Conservation (phyloP, 2,329 filamentous ascomycete species). For the Aureobasidium subglaciale region DNA sequence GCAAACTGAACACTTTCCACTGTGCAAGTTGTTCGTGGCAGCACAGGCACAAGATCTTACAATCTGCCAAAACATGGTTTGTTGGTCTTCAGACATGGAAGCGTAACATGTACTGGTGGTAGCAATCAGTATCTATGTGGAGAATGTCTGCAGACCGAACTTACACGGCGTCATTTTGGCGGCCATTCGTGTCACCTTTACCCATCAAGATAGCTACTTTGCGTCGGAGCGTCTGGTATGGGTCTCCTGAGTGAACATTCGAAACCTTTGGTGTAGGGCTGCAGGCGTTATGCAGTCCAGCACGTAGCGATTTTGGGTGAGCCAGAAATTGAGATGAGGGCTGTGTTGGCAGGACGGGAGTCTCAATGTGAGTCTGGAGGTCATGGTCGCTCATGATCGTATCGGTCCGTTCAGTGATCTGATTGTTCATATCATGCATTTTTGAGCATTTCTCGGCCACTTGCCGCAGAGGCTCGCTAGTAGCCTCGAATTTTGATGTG, state of each 20-base stretch:
- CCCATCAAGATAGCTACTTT: background rate
- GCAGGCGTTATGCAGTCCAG: background rate
- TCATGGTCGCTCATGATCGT: background rate
- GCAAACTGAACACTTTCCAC: conserved; percentile 7
- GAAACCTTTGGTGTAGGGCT: background rate
- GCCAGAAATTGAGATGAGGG: too few species aligned
- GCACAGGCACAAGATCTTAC: conserved; percentile 12
- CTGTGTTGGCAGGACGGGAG: background rate
- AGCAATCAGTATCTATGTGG: background rate
- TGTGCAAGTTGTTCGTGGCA: background rate
- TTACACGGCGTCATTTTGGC: background rate
- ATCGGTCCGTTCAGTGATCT: background rate
- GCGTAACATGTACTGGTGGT: conserved; percentile 20
- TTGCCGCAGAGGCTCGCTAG: background rate
- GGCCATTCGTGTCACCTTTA: background rate
- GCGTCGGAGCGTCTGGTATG: background rate
- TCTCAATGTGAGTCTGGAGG: background rate
- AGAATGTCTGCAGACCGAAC: background rate
- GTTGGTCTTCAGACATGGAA: conserved; percentile 16
- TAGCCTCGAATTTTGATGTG: background rate
- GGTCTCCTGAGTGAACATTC: background rate
- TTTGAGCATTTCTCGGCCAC: background rate
- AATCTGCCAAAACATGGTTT: conserved; percentile 10
- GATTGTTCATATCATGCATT: background rate
- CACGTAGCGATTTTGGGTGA: background rate